Percentiles rank a stretch among this genome's conserved stretches.
phyloP scores from a whole-genome alignment of 2,329 filamentous ascomycete genomes.

The Apiospora koreana region DNA sequence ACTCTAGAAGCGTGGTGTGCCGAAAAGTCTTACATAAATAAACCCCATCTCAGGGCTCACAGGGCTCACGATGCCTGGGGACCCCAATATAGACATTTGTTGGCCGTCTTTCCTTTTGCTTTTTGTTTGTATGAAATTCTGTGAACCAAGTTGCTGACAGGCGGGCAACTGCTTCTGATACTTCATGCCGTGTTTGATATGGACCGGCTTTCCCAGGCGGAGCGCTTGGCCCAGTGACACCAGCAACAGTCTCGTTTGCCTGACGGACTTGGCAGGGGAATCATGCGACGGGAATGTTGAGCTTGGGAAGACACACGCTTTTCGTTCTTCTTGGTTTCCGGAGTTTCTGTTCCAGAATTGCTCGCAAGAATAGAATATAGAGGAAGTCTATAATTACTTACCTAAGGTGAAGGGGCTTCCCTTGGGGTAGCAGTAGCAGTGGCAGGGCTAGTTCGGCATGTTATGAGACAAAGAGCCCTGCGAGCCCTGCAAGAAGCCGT shows the following conservation, averaged over 20 bases:
- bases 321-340: neutral
- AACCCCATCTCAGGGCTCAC: neutral
- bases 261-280: neutral
- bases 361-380: neutral
- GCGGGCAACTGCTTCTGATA: neutral
- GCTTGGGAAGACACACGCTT: neutral
- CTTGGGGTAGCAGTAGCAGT: neutral
- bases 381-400: neutral
- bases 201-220: neutral
- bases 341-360: neutral
- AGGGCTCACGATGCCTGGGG: neutral
- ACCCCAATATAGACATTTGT: neutral
- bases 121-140: neutral
- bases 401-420: neutral
- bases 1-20: neutral
- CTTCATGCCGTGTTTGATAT: neutral
- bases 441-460: neutral
- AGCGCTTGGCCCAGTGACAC: neutral
- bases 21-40: neutral
- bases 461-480: neutral
- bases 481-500: neutral
- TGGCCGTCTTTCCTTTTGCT: neutral
- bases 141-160: neutral
- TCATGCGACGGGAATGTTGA: neutral
- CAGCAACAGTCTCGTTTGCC: too few relatives aligned